Evolutionary conservation across 2,329 filamentous ascomycete genomes (phyloP), one percentile per base, ranked within the genome.

Genomic region (Coniosporium tulheliwenetii): DNA sequence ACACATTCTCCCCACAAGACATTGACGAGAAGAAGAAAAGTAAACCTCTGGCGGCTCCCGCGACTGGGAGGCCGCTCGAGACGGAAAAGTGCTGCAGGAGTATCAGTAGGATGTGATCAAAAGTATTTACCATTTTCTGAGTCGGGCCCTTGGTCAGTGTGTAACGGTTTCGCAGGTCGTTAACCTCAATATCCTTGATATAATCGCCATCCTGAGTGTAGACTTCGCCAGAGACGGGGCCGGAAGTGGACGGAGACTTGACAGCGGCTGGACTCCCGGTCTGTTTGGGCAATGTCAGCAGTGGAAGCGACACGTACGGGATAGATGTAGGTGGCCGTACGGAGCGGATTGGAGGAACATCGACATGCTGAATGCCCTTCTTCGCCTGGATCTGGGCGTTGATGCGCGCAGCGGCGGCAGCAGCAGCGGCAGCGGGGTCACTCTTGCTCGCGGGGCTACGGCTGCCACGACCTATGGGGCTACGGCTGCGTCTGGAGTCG

Each of bases 131-230:
- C 89, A 91, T 94, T 77, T 94, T 93, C 72, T 96, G 91, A 50
- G 86, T 94, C 54, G 85, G 83, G 56, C 87, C 86, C 70, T 95
- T 96, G 48, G 89, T 98, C 67, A 98, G 73, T 61, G 87, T 81
- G 63, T 98, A 98, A 53, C 89, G 84, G 61, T 96, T 98, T 48
- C 89, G 81, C 56, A 96, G 67, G 63, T 96, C 89, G 63, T 98
- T 98, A 69, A 98, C 85, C 69, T 96, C 91, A 56, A 98, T 94
- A 57, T 98, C 91, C 63, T 93, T 91, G 65, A 98, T 96, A 61
- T 84, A 96, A 64, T 98, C 91, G 53, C 91, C 91, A 59, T 96
- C 91, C 46, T 87, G 82, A 52, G 93, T 82, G 58, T 96, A 96
- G 59, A 94, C 82, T 54, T 93, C 85, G 53, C 81, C 78, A 53